Base-by-base conservation (phyloP, 2,329 filamentous ascomycete species). In the Beauveria asiatica region DNA sequence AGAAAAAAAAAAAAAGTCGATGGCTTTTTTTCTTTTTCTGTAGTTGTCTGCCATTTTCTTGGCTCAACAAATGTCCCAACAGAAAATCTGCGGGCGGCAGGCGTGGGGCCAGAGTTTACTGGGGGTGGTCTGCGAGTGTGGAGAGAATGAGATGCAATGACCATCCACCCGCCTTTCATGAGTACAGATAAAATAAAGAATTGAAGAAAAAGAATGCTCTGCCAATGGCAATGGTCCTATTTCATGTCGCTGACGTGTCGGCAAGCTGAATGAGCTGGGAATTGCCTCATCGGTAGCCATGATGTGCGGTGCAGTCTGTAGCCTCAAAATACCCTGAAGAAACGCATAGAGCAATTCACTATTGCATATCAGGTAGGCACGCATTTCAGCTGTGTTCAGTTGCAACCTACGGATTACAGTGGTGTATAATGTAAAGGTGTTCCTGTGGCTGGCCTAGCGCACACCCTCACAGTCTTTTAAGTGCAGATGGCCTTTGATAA, bases 31-130 rank as follows among this genome's bases (percentile, higher is more conserved):
- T 44, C 10, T 56, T 48, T 57, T 33, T 23, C 42, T 17, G 21
- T 44, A 8, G 16, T n/a, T 45, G n/a, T 55, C 1, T 23, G 67
- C 1, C n/a, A 45, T 58, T 65, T 61, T 63, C 66, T 64, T 62
- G 62, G 64, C 69, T 66, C 70, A 72, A 72, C 70, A 72, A 72
- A 70, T 69, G 72, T 69, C 70, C 70, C 70, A 72, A 72, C 70
- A 72, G 70, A 72, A 72, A 53, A 52, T 53, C 54, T 49, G 52
- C 33, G 19, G 48, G 45, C 42, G 42, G 41, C n/a, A 27, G 7
- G 19, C 55, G 37, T 58, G 55, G 52, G 41, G 52, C 30, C 5
- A 23, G 39, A 19, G 49, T 51, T 51, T 7, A 19, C 44, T 7
- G 17, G 44, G 30, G 30, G 33, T 13, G 50, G 50, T 19, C 50